phyloP scores from a whole-genome alignment of 495 filamentous ascomycete species.

The Amphirosellinia nigrospora region DNA sequence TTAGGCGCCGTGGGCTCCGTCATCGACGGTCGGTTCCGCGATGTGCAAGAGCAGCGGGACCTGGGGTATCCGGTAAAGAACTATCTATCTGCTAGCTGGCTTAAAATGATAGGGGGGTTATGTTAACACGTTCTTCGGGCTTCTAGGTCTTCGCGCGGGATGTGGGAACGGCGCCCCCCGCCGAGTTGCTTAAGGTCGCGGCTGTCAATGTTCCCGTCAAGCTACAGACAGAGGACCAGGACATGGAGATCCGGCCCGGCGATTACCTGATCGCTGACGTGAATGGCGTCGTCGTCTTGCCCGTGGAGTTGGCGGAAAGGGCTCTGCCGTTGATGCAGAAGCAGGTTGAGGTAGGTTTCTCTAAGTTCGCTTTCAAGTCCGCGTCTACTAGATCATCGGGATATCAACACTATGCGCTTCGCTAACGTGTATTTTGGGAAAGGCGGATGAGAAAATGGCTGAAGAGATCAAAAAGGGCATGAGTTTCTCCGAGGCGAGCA shows the following conservation, averaged over 20 bases:
- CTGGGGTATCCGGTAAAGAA: slow-evolving; percentile 51
- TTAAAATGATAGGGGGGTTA: slow-evolving; percentile 2
- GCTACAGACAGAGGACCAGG: slow-evolving; percentile 48
- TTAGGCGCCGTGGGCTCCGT: slow-evolving; percentile 53
- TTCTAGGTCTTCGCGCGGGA: slow-evolving; percentile 58
- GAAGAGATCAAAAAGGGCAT: slow-evolving; percentile 57
- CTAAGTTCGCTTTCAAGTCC: neutral
- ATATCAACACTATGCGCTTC: neutral
- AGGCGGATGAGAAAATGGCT: slow-evolving; percentile 60
- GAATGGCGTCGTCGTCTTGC: slow-evolving; percentile 61
- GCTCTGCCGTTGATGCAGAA: slow-evolving; percentile 55
- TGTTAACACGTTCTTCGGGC: neutral
- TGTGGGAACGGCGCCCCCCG: slow-evolving; percentile 58
- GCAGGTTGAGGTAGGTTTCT: slow-evolving; percentile 46
- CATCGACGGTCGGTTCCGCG: slow-evolving; percentile 64
- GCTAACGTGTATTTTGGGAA: neutral
- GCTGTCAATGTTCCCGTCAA: slow-evolving; percentile 51
- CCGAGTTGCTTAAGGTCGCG: slow-evolving; percentile 50
- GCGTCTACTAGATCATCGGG: neutral
- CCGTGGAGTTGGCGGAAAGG: slow-evolving; percentile 51
- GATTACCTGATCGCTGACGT: slow-evolving; percentile 64
- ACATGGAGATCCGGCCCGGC: slow-evolving; percentile 57
- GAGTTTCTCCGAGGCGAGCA: slow-evolving; percentile 60
- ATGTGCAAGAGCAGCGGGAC: slow-evolving; percentile 64
- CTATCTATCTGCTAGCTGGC: neutral